A percentile compares a stretch with the other conserved stretches of the same genome.
These are phyloP conservation scores for Sphagnum magellanicum DNA, from an alignment of 228 moss, liverwort and hornwort species.

Conservation along the genomic window DNA sequence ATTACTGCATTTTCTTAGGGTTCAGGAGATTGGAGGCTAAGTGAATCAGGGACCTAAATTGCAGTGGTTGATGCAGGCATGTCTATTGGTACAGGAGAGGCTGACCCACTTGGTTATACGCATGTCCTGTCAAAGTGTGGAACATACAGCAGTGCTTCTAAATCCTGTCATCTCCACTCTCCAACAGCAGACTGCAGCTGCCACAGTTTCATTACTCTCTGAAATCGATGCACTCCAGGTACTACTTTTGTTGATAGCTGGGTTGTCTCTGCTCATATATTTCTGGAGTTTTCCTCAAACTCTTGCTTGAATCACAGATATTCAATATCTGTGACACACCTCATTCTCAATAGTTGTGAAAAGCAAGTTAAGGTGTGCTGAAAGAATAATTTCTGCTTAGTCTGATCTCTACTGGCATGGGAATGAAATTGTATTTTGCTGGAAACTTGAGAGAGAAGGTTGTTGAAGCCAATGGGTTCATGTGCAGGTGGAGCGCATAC, in stretches of 20 bases:
- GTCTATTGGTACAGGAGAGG: slow-evolving; percentile 67
- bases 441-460: not conserved
- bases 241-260: not conserved
- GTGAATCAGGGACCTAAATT: no score
- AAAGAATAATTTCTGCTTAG: no score
- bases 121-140: slow-evolving; percentile 72
- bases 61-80: slow-evolving; percentile 40
- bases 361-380: no score
- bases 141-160: slow-evolving; percentile 75
- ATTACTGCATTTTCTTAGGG: no score
- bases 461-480: not conserved
- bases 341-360: no score
- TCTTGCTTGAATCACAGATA: not conserved
- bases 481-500: slow-evolving; percentile 57
- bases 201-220: slow-evolving; percentile 31
- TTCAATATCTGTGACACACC: not conserved
- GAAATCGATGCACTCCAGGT: slow-evolving; percentile 49
- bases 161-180: slow-evolving; percentile 59
- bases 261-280: not conserved
- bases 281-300: not conserved
- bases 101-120: slow-evolving; percentile 62
- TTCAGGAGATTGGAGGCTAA: no score
- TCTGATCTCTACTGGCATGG: not conserved
- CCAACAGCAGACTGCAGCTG: slow-evolving; percentile 49
- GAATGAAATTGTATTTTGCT: not conserved